Percentiles rank a stretch among this genome's conserved stretches.
These are phyloP conservation scores for Melampsora abietis-canadensis DNA, from an alignment of 1,284 basidiomycete genomes.

Conservation along the genomic window DNA sequence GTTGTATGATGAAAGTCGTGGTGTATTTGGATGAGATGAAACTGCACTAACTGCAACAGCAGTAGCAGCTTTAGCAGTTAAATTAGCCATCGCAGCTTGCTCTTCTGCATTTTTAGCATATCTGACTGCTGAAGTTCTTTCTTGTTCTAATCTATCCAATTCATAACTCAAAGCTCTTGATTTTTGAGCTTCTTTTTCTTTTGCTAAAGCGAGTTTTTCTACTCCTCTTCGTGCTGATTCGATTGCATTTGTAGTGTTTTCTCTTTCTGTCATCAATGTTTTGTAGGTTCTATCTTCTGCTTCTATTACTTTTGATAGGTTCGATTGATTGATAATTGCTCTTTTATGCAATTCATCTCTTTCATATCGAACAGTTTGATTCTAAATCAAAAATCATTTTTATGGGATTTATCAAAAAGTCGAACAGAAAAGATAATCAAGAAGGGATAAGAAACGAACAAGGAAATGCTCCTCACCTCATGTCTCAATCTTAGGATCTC, in stretches of 20 bases:
- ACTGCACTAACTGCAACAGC: conserved; percentile 39
- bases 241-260: conserved; percentile 23
- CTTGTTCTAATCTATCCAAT: conserved; percentile 35
- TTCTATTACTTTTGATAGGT: conserved; percentile 15
- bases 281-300: conserved; percentile 33
- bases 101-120: conserved; percentile 41
- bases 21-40: conserved; percentile 15
- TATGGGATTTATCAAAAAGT: neutral
- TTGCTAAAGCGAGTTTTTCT: conserved; percentile 26
- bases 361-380: conserved; percentile 15
- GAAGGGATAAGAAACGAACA: neutral
- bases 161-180: conserved; percentile 29
- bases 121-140: conserved; percentile 24
- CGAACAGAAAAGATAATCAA: neutral
- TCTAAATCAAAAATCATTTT: neutral
- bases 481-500: conserved; percentile 31
- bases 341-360: conserved; percentile 26
- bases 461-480: conserved; percentile 12
- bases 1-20: neutral
- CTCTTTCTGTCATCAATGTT: conserved; percentile 27
- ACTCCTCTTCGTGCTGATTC: conserved; percentile 26
- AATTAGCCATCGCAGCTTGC: conserved; percentile 34
- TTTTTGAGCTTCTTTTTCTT: conserved; percentile 29
- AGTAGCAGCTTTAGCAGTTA: conserved; percentile 35
- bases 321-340: conserved; percentile 9